Evolutionary conservation across 169 alveolate genomes (phyloP), one percentile per base, ranked within the genome.

Genomic region (Amoebophrya sp.): DNA sequence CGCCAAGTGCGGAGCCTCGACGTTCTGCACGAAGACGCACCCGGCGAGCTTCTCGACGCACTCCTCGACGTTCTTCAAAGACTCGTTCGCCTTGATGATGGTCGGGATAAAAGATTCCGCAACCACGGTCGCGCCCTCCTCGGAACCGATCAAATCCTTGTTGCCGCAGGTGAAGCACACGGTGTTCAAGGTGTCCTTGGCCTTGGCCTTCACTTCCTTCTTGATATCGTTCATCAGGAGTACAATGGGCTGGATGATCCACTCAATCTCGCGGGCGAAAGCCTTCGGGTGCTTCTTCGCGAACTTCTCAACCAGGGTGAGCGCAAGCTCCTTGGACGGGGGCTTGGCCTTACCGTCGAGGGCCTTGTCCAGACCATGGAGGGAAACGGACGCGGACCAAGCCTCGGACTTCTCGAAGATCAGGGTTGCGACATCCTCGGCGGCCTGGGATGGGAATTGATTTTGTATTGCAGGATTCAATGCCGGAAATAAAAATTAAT

Each of bases 1-100:
- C 0, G 94, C 94, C 92, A 93, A 38, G 40, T 91, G 93, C 29
- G 94, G 94, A 32, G 93, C 90, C 91, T 93, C 94, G 89, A 93
- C 94, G 90, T 93, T 91, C 93, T 93, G 94, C 55, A 93, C 94
- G 92, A 93, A 93, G 92, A 92, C 89, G 92, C 93, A 89, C 0
- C 93, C 93, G 18, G 93, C 93, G 89, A 90, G 77, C 92, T 83
- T 90, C 55, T 66, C 83, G 35, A 66, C 83, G 83, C 83, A 66
- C 32, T 66, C 83, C 35, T 66, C 83, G 83, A 66, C 83, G 35
- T 66, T 41, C 91, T 66, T 89, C 91, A 39, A 54, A 35, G 77
- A 89, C 77, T 89, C 91, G 77, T 89, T 89, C 33, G 91, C 91
- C 77, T 89, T 89, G 91, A 89, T 89, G 77, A 89, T 53, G 38